Conservation (phyloP, 2,329 filamentous ascomycete species). For the Didymella pinodella region DNA sequence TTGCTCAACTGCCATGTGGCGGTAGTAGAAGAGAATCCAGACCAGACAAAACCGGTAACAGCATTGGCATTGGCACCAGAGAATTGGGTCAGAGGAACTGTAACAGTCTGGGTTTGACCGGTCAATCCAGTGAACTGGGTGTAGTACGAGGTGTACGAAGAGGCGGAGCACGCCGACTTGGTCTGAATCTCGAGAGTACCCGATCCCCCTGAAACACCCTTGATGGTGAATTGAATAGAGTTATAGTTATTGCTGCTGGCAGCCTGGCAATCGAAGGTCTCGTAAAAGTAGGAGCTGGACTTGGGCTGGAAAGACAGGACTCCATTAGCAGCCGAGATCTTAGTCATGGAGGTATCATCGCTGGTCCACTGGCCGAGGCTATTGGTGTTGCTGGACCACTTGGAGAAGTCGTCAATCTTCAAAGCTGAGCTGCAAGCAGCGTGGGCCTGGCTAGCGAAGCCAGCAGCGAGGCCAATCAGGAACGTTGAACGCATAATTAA, state of each 20-base stretch:
- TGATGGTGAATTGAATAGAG: constrained; percentile 58
- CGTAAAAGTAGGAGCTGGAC: constrained; percentile 62
- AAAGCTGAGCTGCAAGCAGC: constrained; percentile 48
- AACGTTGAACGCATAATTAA: constrained; percentile 41
- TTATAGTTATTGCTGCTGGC: constrained; percentile 58
- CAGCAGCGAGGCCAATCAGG: constrained; percentile 46
- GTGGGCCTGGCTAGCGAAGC: constrained; percentile 37
- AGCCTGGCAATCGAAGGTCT: constrained; percentile 59
- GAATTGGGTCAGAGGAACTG: constrained; percentile 60
- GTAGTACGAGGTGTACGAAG: constrained; percentile 55
- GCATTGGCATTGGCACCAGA: constrained; percentile 60
- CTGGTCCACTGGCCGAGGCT: constrained; percentile 48
- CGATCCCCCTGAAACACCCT: constrained; percentile 55
- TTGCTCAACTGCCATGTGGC: constrained; percentile 60
- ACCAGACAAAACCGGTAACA: constrained; percentile 57
- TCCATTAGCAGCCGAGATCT: constrained; percentile 53
- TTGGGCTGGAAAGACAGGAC: constrained; percentile 62
- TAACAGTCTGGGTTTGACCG: constrained; percentile 60
- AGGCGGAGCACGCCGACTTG: constrained; percentile 54
- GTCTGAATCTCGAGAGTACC: constrained; percentile 60
- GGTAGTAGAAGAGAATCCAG: constrained; percentile 50
- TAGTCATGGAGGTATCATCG: constrained; percentile 59
- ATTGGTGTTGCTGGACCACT: constrained; percentile 48
- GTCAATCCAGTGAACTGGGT: constrained; percentile 58
- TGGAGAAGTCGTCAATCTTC: constrained; percentile 52